These are phyloP conservation scores for Remersonia thermophila DNA, from an alignment of 2,329 filamentous ascomycete species.

Conservation along the genomic window DNA sequence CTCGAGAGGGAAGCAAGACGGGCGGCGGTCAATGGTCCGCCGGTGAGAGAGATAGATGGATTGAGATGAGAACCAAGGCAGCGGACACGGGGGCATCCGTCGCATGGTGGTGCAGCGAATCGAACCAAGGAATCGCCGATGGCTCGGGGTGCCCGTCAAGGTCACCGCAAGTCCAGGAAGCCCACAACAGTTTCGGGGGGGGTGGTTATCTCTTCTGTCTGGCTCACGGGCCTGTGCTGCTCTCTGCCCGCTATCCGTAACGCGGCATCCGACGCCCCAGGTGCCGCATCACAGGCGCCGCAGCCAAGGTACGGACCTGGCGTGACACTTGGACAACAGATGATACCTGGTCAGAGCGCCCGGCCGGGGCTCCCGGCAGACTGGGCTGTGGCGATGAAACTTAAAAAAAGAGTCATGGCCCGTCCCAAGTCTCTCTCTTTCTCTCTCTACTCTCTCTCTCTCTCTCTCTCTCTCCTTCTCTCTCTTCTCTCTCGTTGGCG, in stretches of 20 bases:
- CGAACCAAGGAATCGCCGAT: constrained; percentile 5
- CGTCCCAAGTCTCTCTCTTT: too few relatives aligned
- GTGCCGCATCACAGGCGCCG: too few relatives aligned
- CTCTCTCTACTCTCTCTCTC: too few relatives aligned
- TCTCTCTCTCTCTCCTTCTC: too few relatives aligned
- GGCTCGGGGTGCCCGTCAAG: constrained; percentile 11
- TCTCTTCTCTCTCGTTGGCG: too few relatives aligned
- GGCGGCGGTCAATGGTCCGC: constrained; percentile 3
- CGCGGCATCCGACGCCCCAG: constrained; percentile 9
- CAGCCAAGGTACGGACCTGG: constrained; percentile 11
- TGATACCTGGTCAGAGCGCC: constrained; percentile 1
- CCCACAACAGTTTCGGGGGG: constrained; percentile 6
- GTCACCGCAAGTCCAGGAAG: constrained; percentile 6
- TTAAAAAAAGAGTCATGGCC: background rate
- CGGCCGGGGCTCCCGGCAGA: too few relatives aligned
- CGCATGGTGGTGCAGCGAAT: constrained; percentile 14
- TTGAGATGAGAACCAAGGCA: constrained; percentile 2
- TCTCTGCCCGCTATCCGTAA: too few relatives aligned
- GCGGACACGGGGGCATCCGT: constrained; percentile 4
- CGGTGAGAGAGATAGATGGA: constrained; percentile 5
- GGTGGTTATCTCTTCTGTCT: background rate
- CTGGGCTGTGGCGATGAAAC: background rate
- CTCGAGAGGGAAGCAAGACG: constrained; percentile 5
- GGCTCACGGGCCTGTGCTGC: background rate
- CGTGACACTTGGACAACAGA: constrained; percentile 14